phyloP scores from a whole-genome alignment of 2,329 filamentous ascomycete species.

The Fusarium equiseti region DNA sequence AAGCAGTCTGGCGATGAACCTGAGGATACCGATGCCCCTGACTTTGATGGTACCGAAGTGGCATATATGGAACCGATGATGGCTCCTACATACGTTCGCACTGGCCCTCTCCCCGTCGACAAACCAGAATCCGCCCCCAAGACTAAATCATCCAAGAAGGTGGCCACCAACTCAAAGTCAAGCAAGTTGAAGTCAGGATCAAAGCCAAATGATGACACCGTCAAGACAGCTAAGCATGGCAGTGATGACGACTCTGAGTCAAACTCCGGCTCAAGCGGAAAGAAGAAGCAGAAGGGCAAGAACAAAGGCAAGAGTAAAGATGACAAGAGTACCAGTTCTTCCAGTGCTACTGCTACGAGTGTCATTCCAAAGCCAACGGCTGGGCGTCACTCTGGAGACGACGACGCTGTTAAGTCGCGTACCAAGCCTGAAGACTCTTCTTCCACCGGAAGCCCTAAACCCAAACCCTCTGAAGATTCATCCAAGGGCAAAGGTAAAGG shows the following conservation, averaged over 20 bases:
- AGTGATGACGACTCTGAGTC: neutral
- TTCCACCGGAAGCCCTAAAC: neutral
- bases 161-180: neutral
- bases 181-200: neutral
- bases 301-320: neutral
- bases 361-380: neutral
- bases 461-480: neutral
- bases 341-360: neutral
- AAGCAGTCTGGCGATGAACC: neutral
- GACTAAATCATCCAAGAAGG: neutral
- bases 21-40: neutral
- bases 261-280: neutral
- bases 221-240: neutral
- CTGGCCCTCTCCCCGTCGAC: neutral
- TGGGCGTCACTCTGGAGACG: neutral
- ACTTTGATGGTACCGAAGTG: neutral
- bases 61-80: slow-evolving; percentile 16
- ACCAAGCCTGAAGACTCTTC: neutral
- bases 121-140: neutral
- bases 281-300: slow-evolving; percentile 10
- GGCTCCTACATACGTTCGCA: slow-evolving; percentile 2
- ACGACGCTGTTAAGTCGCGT: neutral
- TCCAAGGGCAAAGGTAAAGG: neutral
- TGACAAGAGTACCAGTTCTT: neutral
- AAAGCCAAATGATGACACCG: neutral